Conservation (phyloP, 352 stramenopile species). For the Phytophthora pini region DNA sequence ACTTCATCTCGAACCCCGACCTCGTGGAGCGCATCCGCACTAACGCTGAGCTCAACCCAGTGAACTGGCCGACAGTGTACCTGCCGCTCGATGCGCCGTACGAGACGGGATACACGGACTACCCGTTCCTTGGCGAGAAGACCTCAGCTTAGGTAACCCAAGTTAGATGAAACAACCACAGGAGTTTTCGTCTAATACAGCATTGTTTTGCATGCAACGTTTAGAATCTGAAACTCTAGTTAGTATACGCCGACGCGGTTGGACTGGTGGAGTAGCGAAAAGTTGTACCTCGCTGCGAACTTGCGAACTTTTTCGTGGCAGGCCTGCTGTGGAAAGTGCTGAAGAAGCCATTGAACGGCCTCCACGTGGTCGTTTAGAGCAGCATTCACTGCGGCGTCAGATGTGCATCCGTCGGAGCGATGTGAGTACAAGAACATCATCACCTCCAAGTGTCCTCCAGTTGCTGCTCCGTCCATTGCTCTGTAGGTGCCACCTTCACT, state of each 20-base stretch:
- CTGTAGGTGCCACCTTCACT: slow-evolving; percentile 33
- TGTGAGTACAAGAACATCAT: slow-evolving; percentile 42
- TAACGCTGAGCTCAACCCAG: slow-evolving; percentile 39
- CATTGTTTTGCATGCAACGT: background rate
- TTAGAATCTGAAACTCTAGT: slow-evolving; percentile 7
- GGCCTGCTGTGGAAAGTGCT: slow-evolving; percentile 37
- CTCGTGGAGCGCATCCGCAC: slow-evolving; percentile 53
- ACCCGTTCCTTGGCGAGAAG: slow-evolving; percentile 32
- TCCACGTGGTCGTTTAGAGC: slow-evolving; percentile 38
- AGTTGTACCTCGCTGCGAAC: slow-evolving; percentile 40
- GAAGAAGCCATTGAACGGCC: slow-evolving; percentile 41
- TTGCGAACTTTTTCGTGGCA: slow-evolving; percentile 32
- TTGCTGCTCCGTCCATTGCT: slow-evolving; percentile 41
- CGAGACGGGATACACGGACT: slow-evolving; percentile 55
- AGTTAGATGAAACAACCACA: background rate
- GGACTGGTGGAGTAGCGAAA: slow-evolving; percentile 30
- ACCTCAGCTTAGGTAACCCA: slow-evolving; percentile 1
- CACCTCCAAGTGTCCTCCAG: slow-evolving; percentile 39
- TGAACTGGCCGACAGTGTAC: slow-evolving; percentile 41
- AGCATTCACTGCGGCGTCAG: slow-evolving; percentile 30
- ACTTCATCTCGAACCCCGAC: slow-evolving; percentile 75
- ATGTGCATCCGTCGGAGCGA: slow-evolving; percentile 33
- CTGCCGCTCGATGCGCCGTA: slow-evolving; percentile 28
- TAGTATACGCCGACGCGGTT: slow-evolving; percentile 15
- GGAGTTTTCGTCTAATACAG: slow-evolving; percentile 7